Evolutionary conservation across 2,329 filamentous ascomycete species (phyloP), one percentile per base, ranked within the genome.

Genomic region (Diaporthe batatas): DNA sequence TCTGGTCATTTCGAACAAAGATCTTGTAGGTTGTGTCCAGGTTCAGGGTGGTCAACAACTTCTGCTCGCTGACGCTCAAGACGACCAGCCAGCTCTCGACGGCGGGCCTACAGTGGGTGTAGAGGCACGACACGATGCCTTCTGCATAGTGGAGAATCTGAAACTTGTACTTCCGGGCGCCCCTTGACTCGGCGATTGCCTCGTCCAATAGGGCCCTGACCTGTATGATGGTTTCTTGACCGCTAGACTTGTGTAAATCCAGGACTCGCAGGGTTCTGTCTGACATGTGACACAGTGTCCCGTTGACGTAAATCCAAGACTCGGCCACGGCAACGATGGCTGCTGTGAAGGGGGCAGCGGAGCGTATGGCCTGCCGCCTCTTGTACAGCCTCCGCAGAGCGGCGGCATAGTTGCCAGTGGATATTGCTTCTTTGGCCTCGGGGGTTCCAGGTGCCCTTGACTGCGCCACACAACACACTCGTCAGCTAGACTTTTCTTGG

Each of bases 1-100:
- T 77, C 1, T 80, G 77, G 73, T 90, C 89, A 74, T 94, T 92
- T 12, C 92, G 88, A 3, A 92, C 91, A 79, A 94, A 93, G 1
- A 94, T 81, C 73, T 88, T 90, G 36, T 85, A 82, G 2, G 83
- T 84, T 34, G 86, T 86, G 21, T 82, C 77, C 53, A 91, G 80
- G 59, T 72, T 81, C 8, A 44, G 59, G 18, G 79, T 80, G 16
- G 86, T 80, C 2, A 89, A 77, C 21, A 90, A 74, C 32, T 81
- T 79, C 39, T 79, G 76, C 6, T 79, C 78, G 69, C 78, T 76
- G 3, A 86, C 79, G 71, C 86, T 84, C 72, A 89, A 83, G 8
- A 88, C 84, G 12, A 92, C 79, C 6, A 93, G 83, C 84, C 86
- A 91, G 74, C 84, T 83, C 73, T 83, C 81, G 1, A 81, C 80